Evolutionary conservation across 2,329 filamentous ascomycete species (phyloP).

Genomic region (Neobulgaria alba): DNA sequence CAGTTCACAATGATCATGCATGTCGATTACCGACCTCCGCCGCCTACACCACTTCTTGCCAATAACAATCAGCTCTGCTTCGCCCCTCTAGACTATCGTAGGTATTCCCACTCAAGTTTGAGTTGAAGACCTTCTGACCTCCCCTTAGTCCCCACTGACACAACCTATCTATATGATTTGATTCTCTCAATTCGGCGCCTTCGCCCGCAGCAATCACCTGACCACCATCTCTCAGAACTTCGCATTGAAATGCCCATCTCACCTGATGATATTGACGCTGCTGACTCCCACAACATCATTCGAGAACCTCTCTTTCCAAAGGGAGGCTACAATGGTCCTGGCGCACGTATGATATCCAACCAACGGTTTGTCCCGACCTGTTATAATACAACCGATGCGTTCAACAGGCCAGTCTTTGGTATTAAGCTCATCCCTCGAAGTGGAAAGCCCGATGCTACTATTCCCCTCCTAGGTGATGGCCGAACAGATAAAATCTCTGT

Average conservation of each 20-base stretch:
- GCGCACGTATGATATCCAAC: background rate
- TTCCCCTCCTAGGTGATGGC: background rate
- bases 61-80: too few relatives aligned
- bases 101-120: too few relatives aligned
- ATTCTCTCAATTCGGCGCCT: constrained; percentile 3
- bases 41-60: background rate
- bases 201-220: background rate
- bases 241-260: constrained; percentile 7
- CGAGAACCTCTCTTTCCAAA: constrained; percentile 3
- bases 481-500: background rate
- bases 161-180: constrained; percentile 4
- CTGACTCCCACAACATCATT: too few relatives aligned
- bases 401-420: constrained; percentile 1
- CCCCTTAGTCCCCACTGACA: constrained; percentile 3
- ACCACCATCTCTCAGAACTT: constrained; percentile 2
- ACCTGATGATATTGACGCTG: too few relatives aligned
- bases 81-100: too few relatives aligned
- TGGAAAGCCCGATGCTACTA: background rate
- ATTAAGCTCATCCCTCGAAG: constrained; percentile 5
- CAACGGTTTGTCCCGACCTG: background rate
- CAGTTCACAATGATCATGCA: constrained; percentile 4
- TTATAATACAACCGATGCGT: background rate
- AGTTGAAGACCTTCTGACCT: too few relatives aligned
- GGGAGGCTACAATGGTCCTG: constrained; percentile 1
- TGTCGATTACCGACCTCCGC: constrained; percentile 2